Percentiles rank a stretch among this genome's conserved stretches.
Evolutionary conservation across 352 stramenopile species (phyloP).

Genomic region (Phytophthora tentaculata): DNA sequence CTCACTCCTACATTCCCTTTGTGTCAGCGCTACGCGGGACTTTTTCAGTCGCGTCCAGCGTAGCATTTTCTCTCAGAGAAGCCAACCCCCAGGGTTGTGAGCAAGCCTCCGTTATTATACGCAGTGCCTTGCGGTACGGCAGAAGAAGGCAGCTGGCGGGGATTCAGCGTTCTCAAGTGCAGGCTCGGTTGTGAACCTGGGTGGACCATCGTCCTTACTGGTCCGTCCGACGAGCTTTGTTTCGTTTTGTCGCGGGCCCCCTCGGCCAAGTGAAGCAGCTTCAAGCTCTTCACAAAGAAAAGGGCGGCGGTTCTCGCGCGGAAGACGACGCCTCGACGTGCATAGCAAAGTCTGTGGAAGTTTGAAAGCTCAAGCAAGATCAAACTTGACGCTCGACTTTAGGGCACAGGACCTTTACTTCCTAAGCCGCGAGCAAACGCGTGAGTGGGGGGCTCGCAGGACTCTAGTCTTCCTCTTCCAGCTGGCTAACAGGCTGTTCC

Average conservation of each 20-base stretch:
- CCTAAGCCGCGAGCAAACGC: background rate
- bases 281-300: conserved; percentile 24
- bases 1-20: background rate
- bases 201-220: conserved; percentile 11
- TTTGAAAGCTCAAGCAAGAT: conserved; percentile 21
- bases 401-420: conserved; percentile 21
- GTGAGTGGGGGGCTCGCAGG: conserved; percentile 12
- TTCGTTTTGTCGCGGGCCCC: conserved; percentile 14
- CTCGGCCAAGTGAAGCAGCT: conserved; percentile 7
- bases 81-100: conserved; percentile 6
- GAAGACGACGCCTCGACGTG: conserved; percentile 33
- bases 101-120: background rate
- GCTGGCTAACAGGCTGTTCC: conserved; percentile 25
- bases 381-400: background rate
- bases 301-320: conserved; percentile 5
- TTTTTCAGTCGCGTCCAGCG: background rate
- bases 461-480: conserved; percentile 26
- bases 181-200: conserved; percentile 12
- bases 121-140: background rate
- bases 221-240: background rate
- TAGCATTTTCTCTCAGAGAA: background rate
- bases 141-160: conserved; percentile 8
- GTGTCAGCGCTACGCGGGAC: background rate
- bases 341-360: conserved; percentile 23
- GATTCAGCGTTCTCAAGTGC: conserved; percentile 12